Evolutionary conservation across 176 grass and related monocot genomes (phyloP).

Genomic region (Aegilops umbellulata): DNA sequence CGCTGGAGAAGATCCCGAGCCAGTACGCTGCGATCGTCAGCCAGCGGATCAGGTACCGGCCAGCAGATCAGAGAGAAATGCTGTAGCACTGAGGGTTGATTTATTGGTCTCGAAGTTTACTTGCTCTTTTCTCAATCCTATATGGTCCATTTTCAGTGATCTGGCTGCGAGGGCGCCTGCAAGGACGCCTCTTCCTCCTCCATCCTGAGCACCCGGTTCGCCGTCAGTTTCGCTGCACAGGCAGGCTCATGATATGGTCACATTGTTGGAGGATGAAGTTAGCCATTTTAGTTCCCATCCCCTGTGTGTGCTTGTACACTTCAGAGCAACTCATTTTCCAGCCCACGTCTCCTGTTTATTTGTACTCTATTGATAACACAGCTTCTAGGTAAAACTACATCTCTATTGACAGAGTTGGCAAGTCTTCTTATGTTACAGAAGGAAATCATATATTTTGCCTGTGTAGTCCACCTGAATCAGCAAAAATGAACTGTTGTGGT

Average conservation of each 20-base stretch:
- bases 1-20: conserved; percentile 59
- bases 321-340: background rate
- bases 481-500: background rate
- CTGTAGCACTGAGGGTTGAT: background rate
- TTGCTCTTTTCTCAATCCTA: background rate
- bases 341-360: background rate
- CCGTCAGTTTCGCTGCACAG: background rate
- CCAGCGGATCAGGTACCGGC: conserved; percentile 15
- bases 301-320: background rate
- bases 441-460: background rate
- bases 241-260: background rate
- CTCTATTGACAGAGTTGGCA: background rate
- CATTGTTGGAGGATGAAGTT: background rate
- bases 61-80: background rate
- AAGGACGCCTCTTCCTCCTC: background rate
- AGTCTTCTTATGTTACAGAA: background rate
- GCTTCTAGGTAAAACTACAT: background rate
- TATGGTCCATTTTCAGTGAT: background rate
- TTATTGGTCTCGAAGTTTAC: background rate
- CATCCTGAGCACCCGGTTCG: background rate
- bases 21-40: conserved; percentile 48
- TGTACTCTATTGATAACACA: background rate
- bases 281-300: background rate
- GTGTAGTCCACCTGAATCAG: background rate
- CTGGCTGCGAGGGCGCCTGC: background rate